Evolutionary conservation across 179 eudicot genomes (phyloP), one percentile per base, ranked within the genome.

Genomic region (Spergularia azorica): DNA sequence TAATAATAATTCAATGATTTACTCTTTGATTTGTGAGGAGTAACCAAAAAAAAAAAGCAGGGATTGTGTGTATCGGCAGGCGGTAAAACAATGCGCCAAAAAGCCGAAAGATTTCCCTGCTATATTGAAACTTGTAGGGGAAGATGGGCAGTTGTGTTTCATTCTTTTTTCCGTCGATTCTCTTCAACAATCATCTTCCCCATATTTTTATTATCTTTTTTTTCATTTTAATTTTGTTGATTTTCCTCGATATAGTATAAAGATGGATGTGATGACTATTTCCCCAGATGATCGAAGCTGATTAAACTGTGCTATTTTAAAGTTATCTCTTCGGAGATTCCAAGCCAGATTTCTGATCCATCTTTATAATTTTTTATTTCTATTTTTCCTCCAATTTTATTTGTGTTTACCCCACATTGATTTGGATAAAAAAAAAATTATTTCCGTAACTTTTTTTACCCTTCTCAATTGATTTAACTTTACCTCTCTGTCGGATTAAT

Each of bases 101-200:
- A 17, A 11, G 54, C 58, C 79, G 81, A 78, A 78, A 74, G 84
- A 67, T 48, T 82, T 81, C 77, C 41, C 71, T 81, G 83, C 80
- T 0, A 82, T 9, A 84, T 62, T 21, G 6, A 68, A 71, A 70
- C 58, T 46, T 46, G 32, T 0, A 55, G 73, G 83, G 73, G 84
- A 84, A 76, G 87, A 77, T 84, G 87, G 87, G 87, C 87, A 84
- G 87, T 84, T 84, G 82, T 81, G 82, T 61, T 71, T 84, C 84
- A 67, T 41, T 64, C 65, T 10, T 75, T 32, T 11, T 54, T 66
- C 73, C 8, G 16, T 77, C 78, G 79, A 78, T 77, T 74, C 32
- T 68, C 60, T 70, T 80, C 86, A 77, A 84, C 86, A 84, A 84
- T 84, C 87, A 81, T 84, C 82, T 84, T 81, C 87, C 78, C 82